Evolutionary conservation across 2,329 filamentous ascomycete species (phyloP), one percentile per base, ranked within the genome.

Genomic region (Colletotrichum australisinense): DNA sequence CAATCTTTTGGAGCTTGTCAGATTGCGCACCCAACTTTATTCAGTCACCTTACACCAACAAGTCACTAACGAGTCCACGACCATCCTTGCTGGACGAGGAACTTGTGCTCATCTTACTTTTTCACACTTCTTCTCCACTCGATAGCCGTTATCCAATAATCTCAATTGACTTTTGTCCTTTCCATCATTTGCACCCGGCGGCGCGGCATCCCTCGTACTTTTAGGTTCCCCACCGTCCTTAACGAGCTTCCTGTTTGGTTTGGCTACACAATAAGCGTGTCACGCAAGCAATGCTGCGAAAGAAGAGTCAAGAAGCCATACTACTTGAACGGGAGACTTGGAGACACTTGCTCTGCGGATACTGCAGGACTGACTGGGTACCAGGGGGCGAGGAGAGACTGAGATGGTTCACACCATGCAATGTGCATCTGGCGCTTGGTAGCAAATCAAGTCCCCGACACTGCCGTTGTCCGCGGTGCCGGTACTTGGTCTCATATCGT

Each of bases 181-280:
- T 42, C 16, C 38, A 19, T 38, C 35, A 12, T 30, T 30, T 30
- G 30, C 30, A 30, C 6, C 19, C 30, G 9, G 49, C 52, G 28
- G 30, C 46, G 35, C 32, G 11, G 57, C 52, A 26, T 49, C 57
- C 28, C 53, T 35, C 49, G 32, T 63, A 26, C 12, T 60, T 42
- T 8, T 42, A 42, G 22, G 52, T 55, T 26, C n/a, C 46, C n/a
- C 14, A 26, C 49, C 30, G n/a, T 64, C 19, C 57, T 68, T 72
- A 30, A 26, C 42, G 59, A 73, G 67, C 71, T 73, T 73, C 71
- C 71, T 73, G 49, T 71, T 71, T 73, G 28, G 71, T 70, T 73
- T 72, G 66, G n/a, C 11, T 32, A 67, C 60, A 35, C 53, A 65
- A 46, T 32, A 65, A 49, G 67, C 32, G 60, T 70, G 38, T 70